Evolutionary conservation across 768 basidiomycete species (phyloP).

Genomic region (Myochromella boudieri): DNA sequence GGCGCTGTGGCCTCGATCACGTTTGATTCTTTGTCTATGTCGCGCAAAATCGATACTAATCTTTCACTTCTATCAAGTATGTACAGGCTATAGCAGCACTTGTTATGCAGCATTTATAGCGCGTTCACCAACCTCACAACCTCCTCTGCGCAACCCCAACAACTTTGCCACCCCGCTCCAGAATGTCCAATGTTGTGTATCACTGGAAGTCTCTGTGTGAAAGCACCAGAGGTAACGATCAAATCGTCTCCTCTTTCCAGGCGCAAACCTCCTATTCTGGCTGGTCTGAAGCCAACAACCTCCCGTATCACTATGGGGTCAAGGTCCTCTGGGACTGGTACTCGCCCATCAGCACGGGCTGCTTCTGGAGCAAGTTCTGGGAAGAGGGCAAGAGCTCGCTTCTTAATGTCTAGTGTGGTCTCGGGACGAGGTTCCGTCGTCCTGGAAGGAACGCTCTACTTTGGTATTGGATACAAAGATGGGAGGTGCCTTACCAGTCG

Average conservation of each 20-base stretch:
- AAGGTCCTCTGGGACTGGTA: slow-evolving; percentile 12
- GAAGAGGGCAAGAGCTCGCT: slow-evolving; percentile 8
- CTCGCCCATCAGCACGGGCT: slow-evolving; percentile 2
- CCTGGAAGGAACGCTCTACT: slow-evolving; percentile 3
- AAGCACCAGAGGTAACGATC: not conserved
- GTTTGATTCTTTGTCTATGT: too few species aligned
- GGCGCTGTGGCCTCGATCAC: too few species aligned
- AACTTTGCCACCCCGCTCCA: slow-evolving; percentile 18
- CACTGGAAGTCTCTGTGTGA: slow-evolving; percentile 1
- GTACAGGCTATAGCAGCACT: too few species aligned
- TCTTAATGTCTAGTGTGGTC: slow-evolving; percentile 15
- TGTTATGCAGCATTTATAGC: too few species aligned
- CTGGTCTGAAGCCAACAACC: slow-evolving; percentile 16
- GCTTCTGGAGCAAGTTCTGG: slow-evolving; percentile 10
- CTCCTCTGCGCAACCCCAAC: slow-evolving; percentile 17
- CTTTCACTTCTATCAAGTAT: too few species aligned
- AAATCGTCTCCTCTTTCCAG: slow-evolving; percentile 14
- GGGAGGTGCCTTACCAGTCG: slow-evolving; percentile 8
- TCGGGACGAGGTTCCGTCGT: slow-evolving; percentile 10
- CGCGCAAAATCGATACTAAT: too few species aligned
- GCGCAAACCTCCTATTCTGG: slow-evolving; percentile 11
- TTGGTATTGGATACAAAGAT: not conserved
- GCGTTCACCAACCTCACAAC: slow-evolving; percentile 7
- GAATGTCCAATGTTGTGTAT: slow-evolving; percentile 15
- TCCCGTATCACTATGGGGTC: slow-evolving; percentile 12